phyloP scores from a whole-genome alignment of 805 yeast genomes.

The Helenozyma baotianmanensis region DNA sequence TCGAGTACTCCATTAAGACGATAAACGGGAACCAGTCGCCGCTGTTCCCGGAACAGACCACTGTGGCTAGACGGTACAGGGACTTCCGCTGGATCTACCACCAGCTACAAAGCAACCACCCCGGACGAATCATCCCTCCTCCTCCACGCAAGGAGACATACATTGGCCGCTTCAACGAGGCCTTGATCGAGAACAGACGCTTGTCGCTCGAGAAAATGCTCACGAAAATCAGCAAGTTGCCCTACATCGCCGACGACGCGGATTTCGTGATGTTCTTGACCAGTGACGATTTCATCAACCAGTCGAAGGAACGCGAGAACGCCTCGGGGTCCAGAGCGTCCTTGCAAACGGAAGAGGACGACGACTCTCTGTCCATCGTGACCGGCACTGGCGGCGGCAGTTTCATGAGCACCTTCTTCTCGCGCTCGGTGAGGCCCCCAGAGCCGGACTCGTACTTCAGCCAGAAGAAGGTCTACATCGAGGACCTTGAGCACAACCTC shows the following conservation, averaged over 20 bases:
- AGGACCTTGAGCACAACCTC: slow-evolving; percentile 68
- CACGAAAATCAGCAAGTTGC: slow-evolving; percentile 55
- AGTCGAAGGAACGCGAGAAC: slow-evolving; percentile 66
- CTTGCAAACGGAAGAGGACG: slow-evolving; percentile 30
- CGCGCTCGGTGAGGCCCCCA: slow-evolving; percentile 59
- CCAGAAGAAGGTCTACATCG: slow-evolving; percentile 64
- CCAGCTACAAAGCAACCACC: slow-evolving; percentile 79
- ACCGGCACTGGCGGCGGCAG: slow-evolving; percentile 41
- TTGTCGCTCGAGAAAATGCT: slow-evolving; percentile 85
- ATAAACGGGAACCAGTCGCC: slow-evolving; percentile 42
- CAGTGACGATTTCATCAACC: slow-evolving; percentile 62
- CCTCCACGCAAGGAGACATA: slow-evolving; percentile 96
- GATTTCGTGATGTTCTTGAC: slow-evolving; percentile 78
- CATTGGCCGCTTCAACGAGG: slow-evolving; percentile 86
- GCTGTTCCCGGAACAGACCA: slow-evolving; percentile 12
- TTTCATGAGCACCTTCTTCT: slow-evolving; percentile 67
- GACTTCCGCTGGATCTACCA: slow-evolving; percentile 95
- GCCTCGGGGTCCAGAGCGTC: slow-evolving; percentile 52
- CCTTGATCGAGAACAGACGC: slow-evolving; percentile 82
- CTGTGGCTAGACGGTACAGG: slow-evolving; percentile 78
- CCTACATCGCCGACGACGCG: slow-evolving; percentile 57
- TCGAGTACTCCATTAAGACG: slow-evolving; percentile 76
- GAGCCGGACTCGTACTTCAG: slow-evolving; percentile 80
- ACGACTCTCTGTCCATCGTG: slow-evolving; percentile 16
- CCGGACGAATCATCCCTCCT: slow-evolving; percentile 82